These are phyloP conservation scores for Auriscalpium microsporum DNA, from an alignment of 768 basidiomycete genomes.

Conservation along the genomic window DNA sequence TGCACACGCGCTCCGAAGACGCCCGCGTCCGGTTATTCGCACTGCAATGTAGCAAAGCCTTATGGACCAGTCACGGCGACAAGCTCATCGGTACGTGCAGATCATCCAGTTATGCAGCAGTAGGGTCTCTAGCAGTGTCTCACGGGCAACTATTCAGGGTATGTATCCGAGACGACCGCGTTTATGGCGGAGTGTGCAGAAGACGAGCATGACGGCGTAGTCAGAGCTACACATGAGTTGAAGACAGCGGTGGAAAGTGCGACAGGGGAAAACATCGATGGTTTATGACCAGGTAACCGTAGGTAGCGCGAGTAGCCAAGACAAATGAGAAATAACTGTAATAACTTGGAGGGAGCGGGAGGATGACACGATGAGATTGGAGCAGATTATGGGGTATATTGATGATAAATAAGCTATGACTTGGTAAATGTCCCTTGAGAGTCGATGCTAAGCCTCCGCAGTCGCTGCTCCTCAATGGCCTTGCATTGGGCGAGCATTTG, in stretches of 20 bases:
- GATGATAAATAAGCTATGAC: not conserved
- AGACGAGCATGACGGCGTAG: slow-evolving; percentile 82
- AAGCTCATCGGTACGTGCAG: slow-evolving; percentile 57
- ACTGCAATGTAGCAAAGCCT: slow-evolving; percentile 51
- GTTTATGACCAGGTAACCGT: slow-evolving; percentile 1
- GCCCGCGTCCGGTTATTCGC: slow-evolving; percentile 60
- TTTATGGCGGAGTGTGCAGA: slow-evolving; percentile 85
- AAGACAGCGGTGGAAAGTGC: slow-evolving; percentile 66
- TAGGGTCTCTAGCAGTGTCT: not conserved
- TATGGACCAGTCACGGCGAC: slow-evolving; percentile 73
- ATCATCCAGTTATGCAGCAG: not conserved
- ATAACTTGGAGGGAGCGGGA: too few relatives aligned
- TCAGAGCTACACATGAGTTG: slow-evolving; percentile 56
- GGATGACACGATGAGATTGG: not conserved
- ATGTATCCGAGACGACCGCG: slow-evolving; percentile 71
- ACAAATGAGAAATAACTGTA: not conserved
- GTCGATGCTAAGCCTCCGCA: slow-evolving; percentile 8
- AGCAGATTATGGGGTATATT: not conserved
- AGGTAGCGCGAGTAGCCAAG: not conserved
- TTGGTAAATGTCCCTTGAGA: slow-evolving; percentile 5
- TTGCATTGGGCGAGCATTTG: slow-evolving; percentile 14
- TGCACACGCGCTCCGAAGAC: slow-evolving; percentile 86
- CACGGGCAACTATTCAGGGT: slow-evolving; percentile 36
- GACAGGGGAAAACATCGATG: slow-evolving; percentile 35
- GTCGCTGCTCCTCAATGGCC: slow-evolving; percentile 13